Conservation (phyloP, 371 early-diverging fungal species). For the Batkoa obscura region DNA sequence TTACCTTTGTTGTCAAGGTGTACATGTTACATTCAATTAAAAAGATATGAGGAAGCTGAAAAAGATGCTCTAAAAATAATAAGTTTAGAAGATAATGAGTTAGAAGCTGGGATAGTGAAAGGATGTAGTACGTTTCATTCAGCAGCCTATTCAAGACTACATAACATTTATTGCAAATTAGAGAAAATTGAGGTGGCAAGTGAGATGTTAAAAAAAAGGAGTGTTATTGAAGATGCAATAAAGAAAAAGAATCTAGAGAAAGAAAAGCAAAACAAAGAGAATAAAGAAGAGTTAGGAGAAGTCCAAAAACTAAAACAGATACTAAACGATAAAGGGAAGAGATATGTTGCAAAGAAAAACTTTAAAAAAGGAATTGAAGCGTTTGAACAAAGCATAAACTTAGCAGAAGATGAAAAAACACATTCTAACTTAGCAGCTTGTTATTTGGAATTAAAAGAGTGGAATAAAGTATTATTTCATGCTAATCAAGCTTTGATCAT, state of each 20-base stretch:
- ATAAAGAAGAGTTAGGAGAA: not conserved
- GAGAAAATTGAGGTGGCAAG: not conserved
- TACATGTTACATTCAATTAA: slow-evolving; percentile 1
- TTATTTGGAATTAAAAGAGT: too few relatives aligned
- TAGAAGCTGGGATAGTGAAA: slow-evolving; percentile 1
- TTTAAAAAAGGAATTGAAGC: not conserved
- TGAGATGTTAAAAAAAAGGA: not conserved
- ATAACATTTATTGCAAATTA: slow-evolving; percentile 1
- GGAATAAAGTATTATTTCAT: too few relatives aligned
- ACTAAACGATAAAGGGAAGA: not conserved
- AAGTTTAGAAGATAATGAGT: not conserved
- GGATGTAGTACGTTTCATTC: slow-evolving; percentile 4
- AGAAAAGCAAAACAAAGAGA: not conserved
- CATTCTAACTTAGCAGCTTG: too few relatives aligned
- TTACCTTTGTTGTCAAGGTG: slow-evolving; percentile 1
- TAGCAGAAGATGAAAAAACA: too few relatives aligned
- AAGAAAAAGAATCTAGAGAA: not conserved
- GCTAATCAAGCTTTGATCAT: too few relatives aligned
- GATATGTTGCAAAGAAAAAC: not conserved
- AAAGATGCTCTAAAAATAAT: not conserved
- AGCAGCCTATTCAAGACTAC: not conserved
- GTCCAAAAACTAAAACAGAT: not conserved
- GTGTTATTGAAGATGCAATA: not conserved
- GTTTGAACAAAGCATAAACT: not conserved
- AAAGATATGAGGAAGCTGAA: not conserved